phyloP scores from a whole-genome alignment of 345 rosid species.

The Fremontodendron californicum region DNA sequence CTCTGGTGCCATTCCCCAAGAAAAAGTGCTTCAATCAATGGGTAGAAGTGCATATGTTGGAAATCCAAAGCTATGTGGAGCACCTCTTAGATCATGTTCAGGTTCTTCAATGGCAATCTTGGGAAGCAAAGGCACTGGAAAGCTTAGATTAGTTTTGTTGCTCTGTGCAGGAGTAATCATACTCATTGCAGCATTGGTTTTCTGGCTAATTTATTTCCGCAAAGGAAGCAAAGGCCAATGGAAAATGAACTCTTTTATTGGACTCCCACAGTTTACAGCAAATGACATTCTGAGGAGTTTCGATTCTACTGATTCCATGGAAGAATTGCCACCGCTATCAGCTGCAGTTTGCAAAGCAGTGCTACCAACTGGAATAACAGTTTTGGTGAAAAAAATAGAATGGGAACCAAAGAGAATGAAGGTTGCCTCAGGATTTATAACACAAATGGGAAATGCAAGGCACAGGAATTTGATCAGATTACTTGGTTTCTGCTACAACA shows the following conservation, averaged over 20 bases:
- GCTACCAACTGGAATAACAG: conserved; percentile 87
- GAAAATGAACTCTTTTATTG: conserved; percentile 71
- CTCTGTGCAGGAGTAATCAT: conserved; percentile 43
- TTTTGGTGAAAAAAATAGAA: conserved; percentile 59
- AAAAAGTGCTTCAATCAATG: conserved; percentile 51
- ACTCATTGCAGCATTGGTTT: conserved; percentile 39
- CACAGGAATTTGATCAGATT: conserved; percentile 72
- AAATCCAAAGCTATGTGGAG: conserved; percentile 71
- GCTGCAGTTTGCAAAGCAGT: conserved; percentile 59
- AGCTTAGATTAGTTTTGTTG: conserved; percentile 49
- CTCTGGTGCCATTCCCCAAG: conserved; percentile 61
- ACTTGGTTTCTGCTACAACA: conserved; percentile 86
- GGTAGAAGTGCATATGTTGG: conserved; percentile 59
- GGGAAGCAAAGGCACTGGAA: conserved; percentile 49
- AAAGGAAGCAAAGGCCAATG: conserved; percentile 58
- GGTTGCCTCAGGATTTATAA: conserved; percentile 38
- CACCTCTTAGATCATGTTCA: conserved; percentile 59
- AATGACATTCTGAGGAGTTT: conserved; percentile 73
- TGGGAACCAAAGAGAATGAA: conserved; percentile 44
- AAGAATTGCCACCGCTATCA: conserved; percentile 33
- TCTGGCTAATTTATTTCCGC: conserved; percentile 47
- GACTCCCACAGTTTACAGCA: conserved; percentile 75
- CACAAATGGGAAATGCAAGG: conserved; percentile 65
- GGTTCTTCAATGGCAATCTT: conserved; percentile 37
- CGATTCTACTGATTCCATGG: conserved; percentile 38